Evolutionary conservation across 2,329 filamentous ascomycete species (phyloP).

Genomic region (Phaeosphaeriaceae sp.): DNA sequence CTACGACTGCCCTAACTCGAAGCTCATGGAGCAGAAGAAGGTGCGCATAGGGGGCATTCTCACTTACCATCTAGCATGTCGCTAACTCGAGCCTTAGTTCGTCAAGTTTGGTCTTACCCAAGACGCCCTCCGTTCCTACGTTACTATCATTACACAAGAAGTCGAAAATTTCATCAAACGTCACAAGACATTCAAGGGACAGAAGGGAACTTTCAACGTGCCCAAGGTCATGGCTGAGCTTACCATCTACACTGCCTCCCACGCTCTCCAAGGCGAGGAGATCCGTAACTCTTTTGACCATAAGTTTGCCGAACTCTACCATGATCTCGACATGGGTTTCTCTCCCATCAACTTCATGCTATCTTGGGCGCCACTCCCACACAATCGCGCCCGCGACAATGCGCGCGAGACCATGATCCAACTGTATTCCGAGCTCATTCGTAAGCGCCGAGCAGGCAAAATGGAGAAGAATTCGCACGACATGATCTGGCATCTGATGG

Average conservation of each 20-base stretch:
- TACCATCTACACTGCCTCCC: slow-evolving; percentile 88
- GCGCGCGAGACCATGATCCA: slow-evolving; percentile 82
- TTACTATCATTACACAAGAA: slow-evolving; percentile 78
- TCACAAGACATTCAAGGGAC: slow-evolving; percentile 69
- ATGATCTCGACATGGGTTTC: slow-evolving; percentile 90
- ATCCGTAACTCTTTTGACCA: slow-evolving; percentile 82
- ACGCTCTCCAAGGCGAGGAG: slow-evolving; percentile 82
- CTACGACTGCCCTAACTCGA: slow-evolving; percentile 88
- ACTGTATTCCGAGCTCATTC: slow-evolving; percentile 82
- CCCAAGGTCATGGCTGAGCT: slow-evolving; percentile 80
- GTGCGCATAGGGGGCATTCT: no score
- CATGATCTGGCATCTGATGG: slow-evolving; percentile 92
- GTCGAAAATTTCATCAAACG: slow-evolving; percentile 75
- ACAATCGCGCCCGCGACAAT: slow-evolving; percentile 80
- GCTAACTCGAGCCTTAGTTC: slow-evolving; percentile 58
- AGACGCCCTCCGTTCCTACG: slow-evolving; percentile 76
- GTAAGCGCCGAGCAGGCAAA: slow-evolving; percentile 67
- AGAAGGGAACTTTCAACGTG: slow-evolving; percentile 73
- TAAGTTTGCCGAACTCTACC: slow-evolving; percentile 80
- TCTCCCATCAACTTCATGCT: slow-evolving; percentile 88
- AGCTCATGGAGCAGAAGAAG: slow-evolving; percentile 97
- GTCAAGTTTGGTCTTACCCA: slow-evolving; percentile 82
- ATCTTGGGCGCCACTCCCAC: slow-evolving; percentile 86
- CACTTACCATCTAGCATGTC: background rate
- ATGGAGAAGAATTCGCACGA: slow-evolving; percentile 63